Percentiles rank a stretch among this genome's conserved stretches.
These are phyloP conservation scores for Talaromyces adpressus DNA, from an alignment of 495 filamentous ascomycete genomes.

Conservation along the genomic window DNA sequence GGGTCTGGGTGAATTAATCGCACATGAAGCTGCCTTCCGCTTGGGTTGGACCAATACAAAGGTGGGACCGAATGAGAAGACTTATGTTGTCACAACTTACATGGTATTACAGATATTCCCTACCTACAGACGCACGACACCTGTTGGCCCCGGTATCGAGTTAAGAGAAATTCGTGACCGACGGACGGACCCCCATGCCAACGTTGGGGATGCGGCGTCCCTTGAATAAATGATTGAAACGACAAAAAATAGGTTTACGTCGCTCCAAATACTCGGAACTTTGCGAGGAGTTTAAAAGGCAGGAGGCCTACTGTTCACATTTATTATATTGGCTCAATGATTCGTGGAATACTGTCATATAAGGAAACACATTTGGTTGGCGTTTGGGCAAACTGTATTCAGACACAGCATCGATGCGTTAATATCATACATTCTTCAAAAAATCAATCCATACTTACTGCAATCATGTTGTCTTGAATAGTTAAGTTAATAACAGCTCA, in stretches of 20 bases:
- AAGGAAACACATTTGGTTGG: not conserved
- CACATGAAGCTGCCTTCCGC: conserved; percentile 88
- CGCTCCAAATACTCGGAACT: not conserved
- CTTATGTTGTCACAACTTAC: not conserved
- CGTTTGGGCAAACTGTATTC: conserved; percentile 2
- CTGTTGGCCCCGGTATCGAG: conserved; percentile 63
- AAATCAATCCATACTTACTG: not conserved
- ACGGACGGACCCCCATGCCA: conserved; percentile 22
- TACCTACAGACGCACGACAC: conserved; percentile 44
- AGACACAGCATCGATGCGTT: not conserved
- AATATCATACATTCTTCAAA: not conserved
- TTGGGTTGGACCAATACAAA: conserved; percentile 90
- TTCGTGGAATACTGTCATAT: not conserved
- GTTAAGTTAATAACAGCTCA: no score
- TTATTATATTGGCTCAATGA: not conserved
- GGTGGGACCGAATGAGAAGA: conserved; percentile 45
- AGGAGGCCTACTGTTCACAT: not conserved
- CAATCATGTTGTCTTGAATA: no score
- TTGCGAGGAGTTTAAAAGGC: not conserved
- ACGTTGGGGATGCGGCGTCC: conserved; percentile 4
- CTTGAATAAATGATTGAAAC: not conserved
- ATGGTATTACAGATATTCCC: conserved; percentile 55
- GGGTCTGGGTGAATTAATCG: conserved; percentile 92
- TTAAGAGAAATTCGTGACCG: conserved; percentile 49
- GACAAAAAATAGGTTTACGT: not conserved